Conservation (phyloP, 495 filamentous ascomycete genomes). For the Amniculicola lignicola region DNA sequence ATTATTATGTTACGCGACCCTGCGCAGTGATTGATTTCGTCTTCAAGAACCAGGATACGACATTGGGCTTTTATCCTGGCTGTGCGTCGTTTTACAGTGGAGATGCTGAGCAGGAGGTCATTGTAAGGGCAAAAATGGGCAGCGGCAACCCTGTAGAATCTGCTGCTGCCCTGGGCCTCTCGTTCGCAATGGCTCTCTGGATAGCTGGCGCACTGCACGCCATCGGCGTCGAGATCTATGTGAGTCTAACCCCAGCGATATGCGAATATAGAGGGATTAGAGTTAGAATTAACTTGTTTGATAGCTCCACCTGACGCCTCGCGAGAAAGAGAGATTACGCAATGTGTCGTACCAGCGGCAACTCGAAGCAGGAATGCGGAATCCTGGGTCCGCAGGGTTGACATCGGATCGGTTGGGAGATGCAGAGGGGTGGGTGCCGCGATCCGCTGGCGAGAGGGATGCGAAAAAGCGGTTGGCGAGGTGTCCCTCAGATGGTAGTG, state of each 20-base stretch:
- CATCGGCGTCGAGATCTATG: constrained; percentile 50
- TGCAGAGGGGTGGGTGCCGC: constrained; percentile 28
- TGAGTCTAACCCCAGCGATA: too few relatives aligned
- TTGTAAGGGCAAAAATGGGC: constrained; percentile 38
- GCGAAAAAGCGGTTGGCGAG: too few relatives aligned
- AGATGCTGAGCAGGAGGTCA: constrained; percentile 31
- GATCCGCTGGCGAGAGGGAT: too few relatives aligned
- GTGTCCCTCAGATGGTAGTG: too few relatives aligned
- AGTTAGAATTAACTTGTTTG: background rate
- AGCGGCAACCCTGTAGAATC: constrained; percentile 35
- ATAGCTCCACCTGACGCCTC: constrained; percentile 48
- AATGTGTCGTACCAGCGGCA: constrained; percentile 52
- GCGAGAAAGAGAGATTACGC: constrained; percentile 48
- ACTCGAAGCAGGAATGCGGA: constrained; percentile 48
- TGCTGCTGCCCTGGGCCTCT: constrained; percentile 41
- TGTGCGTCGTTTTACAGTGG: constrained; percentile 38
- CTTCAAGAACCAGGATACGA: constrained; percentile 25
- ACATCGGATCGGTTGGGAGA: constrained; percentile 50
- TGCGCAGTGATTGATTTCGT: constrained; percentile 49
- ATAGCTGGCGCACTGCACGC: constrained; percentile 47
- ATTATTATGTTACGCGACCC: constrained; percentile 40
- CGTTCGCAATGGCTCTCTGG: constrained; percentile 50
- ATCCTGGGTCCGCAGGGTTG: constrained; percentile 49
- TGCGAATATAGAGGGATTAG: too few relatives aligned
- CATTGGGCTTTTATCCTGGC: constrained; percentile 41